Conservation (phyloP, 768 basidiomycete genomes). For the Cubamyces lactineus region DNA sequence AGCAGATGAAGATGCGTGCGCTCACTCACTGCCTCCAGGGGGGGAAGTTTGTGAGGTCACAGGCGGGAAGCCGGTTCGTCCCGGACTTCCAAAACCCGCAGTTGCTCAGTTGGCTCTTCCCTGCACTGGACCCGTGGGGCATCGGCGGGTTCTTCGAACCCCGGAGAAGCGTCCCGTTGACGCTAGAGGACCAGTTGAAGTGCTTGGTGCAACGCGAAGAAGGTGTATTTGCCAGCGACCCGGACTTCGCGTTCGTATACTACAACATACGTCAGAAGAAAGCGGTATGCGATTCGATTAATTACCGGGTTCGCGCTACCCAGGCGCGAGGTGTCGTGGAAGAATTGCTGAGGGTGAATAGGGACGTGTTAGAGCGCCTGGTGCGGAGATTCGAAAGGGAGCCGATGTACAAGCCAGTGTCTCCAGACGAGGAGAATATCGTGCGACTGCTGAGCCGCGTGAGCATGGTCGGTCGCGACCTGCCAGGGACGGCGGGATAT, state of each 20-base stretch:
- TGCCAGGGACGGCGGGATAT: background rate
- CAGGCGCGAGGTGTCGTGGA: background rate
- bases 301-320: background rate
- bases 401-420: too few relatives aligned
- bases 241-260: conserved; percentile 25
- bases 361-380: too few relatives aligned
- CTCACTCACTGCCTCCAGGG: background rate
- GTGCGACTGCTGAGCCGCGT: background rate
- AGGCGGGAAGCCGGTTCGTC: background rate
- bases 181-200: background rate
- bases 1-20: background rate
- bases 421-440: background rate
- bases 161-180: background rate
- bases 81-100: conserved; percentile 16
- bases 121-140: conserved; percentile 25
- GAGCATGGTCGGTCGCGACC: background rate
- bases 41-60: background rate
- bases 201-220: conserved; percentile 2
- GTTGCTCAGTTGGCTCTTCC: conserved; percentile 20
- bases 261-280: conserved; percentile 26
- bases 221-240: conserved; percentile 14
- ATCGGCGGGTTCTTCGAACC: conserved; percentile 17
- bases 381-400: too few relatives aligned
- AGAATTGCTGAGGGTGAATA: too few relatives aligned
- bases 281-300: background rate